Evolutionary conservation across 148 eudicot species (phyloP).

Genomic region (Cornus kousa): DNA sequence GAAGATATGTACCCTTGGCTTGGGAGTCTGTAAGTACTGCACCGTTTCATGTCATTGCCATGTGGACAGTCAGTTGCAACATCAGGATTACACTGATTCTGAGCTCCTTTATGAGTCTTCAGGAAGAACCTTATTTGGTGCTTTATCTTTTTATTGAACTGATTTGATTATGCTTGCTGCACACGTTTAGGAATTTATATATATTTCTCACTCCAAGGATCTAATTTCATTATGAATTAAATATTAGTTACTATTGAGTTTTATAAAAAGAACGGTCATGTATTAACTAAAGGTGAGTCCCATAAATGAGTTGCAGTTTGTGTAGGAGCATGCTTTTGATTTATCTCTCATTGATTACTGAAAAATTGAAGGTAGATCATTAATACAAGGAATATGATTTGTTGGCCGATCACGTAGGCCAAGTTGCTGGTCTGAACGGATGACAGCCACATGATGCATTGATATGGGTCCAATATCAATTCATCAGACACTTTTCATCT

Average conservation of each 20-base stretch:
- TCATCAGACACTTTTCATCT: no score
- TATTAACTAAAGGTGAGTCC: not conserved
- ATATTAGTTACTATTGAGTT: not conserved
- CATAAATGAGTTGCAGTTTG: not conserved
- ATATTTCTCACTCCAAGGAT: not conserved
- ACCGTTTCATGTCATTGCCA: not conserved
- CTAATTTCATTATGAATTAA: not conserved
- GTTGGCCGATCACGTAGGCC: no score
- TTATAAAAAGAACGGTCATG: not conserved
- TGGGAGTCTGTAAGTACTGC: not conserved
- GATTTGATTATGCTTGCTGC: not conserved
- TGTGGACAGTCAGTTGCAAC: slow-evolving; percentile 1
- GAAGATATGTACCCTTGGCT: no score
- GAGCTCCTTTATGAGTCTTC: not conserved
- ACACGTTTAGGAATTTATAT: not conserved
- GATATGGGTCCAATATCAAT: no score
- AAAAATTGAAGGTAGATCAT: not conserved
- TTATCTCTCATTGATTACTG: not conserved
- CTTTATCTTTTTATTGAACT: not conserved
- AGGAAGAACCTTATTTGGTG: not conserved
- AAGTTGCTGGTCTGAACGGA: no score
- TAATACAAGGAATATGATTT: no score
- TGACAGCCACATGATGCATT: no score
- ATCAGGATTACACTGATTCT: not conserved
- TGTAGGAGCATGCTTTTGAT: slow-evolving; percentile 3